Evolutionary conservation across 1,284 basidiomycete species (phyloP), one percentile per base, ranked within the genome.

Genomic region (Kwoniella shivajii): DNA sequence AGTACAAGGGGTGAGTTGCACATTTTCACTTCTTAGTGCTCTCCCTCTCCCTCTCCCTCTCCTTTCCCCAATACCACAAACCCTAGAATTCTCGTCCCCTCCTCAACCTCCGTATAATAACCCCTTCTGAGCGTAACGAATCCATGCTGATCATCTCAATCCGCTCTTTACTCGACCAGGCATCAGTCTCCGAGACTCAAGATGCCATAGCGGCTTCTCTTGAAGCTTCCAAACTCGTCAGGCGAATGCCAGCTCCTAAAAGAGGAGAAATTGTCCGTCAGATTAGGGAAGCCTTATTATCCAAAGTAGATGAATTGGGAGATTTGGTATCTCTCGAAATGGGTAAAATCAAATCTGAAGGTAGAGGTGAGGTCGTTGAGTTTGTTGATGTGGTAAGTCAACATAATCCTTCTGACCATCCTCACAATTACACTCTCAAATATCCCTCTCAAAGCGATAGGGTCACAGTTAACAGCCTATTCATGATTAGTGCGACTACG

Each of bases 321-420:
- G 87, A 89, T 24, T 82, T 83, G 37, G 78, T 83, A 56, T 75
- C 71, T 39, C 70, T 94, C 18, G 94, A 73, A 77, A 96, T 96
- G 93, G 93, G 82, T 45, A 98, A 98, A 79, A 93, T 96, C 65
- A 84, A 83, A 67, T 88, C 88, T n/a, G 93, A 97, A 74, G 93
- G 92, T 31, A 82, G 88, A 43, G 92, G 92, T 18, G 92, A 97
- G 79, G 92, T 97, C 1, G 72, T 75, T 50, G 75, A 77, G 79
- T 93, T 94, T 66, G 84, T 97, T 59, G 93, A 97, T 73, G 92
- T 95, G 56, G 91, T 92, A 48, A 63, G 66, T 65, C 20, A 29
- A 20, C 10, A 33, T 33, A 37, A 11, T 30, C 18, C 11, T 18
- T 29, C 11, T n/a, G n/a, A n/a, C n/a, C n/a, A n/a, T n/a, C n/a